Conservation (phyloP, 495 filamentous ascomycete genomes). For the Neurospora sp. region DNA sequence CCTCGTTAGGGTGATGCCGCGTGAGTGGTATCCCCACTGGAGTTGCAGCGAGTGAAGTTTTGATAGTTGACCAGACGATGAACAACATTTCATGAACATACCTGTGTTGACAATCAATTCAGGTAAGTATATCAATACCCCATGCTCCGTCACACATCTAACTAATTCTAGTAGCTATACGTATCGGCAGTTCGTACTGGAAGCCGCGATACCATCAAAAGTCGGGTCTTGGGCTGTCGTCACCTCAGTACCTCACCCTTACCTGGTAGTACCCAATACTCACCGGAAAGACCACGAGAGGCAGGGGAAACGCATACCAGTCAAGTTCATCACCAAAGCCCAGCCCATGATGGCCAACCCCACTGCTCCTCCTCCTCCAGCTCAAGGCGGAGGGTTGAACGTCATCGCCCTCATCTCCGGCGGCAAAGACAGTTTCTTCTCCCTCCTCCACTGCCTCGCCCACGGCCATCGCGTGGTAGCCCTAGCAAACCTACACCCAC, state of each 20-base stretch:
- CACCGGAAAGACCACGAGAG: neutral
- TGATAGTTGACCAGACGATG: neutral
- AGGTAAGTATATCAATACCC: neutral
- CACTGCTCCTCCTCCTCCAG: neutral
- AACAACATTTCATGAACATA: neutral
- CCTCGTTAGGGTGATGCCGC: neutral
- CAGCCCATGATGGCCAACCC: neutral
- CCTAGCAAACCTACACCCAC: constrained; percentile 76
- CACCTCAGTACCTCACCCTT: neutral
- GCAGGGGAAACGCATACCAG: neutral
- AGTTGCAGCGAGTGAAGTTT: neutral
- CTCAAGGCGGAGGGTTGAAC: constrained; percentile 40
- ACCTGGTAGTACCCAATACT: neutral
- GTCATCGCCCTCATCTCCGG: constrained; percentile 92
- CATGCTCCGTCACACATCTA: neutral
- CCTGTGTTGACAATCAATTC: neutral
- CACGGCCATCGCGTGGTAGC: constrained; percentile 84
- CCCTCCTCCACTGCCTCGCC: constrained; percentile 75
- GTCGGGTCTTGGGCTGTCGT: neutral
- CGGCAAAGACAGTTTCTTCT: constrained; percentile 94
- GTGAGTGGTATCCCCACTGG: neutral
- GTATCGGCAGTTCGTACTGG: neutral
- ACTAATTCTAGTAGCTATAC: neutral
- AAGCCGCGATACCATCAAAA: neutral
- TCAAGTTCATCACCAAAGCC: neutral